Percentiles rank a stretch among this genome's conserved stretches.
Evolutionary conservation across 257 asterid genomes (phyloP).

Genomic region (Penstemon eatonii): DNA sequence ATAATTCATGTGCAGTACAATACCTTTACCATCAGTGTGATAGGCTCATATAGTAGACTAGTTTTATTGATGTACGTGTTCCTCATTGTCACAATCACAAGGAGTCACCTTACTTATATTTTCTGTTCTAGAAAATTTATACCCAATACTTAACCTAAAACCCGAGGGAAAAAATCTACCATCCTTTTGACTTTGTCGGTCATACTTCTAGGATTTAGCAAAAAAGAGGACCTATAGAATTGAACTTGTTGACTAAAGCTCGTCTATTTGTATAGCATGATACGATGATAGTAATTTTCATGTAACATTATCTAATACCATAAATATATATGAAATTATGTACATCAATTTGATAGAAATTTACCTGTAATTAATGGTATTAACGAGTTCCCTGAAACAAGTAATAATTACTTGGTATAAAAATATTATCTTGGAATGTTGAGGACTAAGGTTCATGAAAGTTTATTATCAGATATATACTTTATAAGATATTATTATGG

Average conservation of each 20-base stretch:
- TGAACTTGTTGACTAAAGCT: neutral
- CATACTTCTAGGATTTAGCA: neutral
- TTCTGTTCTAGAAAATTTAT: neutral
- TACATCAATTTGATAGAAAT: neutral
- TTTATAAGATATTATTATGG: neutral
- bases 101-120: neutral
- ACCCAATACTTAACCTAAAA: neutral
- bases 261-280: neutral
- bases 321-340: neutral
- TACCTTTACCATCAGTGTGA: neutral
- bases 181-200: neutral
- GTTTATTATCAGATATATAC: neutral
- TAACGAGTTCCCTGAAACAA: neutral
- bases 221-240: neutral
- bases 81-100: neutral
- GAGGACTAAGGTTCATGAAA: neutral
- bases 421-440: slow-evolving; percentile 10
- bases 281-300: neutral
- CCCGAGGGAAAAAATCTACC: too few species aligned
- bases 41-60: neutral
- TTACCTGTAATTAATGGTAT: neutral
- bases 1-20: too few species aligned
- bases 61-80: neutral
- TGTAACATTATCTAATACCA: neutral
- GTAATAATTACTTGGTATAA: slow-evolving; percentile 1